Evolutionary conservation across 2,329 filamentous ascomycete species (phyloP), one percentile per base, ranked within the genome.

Genomic region (Calonectria pauciramosa): DNA sequence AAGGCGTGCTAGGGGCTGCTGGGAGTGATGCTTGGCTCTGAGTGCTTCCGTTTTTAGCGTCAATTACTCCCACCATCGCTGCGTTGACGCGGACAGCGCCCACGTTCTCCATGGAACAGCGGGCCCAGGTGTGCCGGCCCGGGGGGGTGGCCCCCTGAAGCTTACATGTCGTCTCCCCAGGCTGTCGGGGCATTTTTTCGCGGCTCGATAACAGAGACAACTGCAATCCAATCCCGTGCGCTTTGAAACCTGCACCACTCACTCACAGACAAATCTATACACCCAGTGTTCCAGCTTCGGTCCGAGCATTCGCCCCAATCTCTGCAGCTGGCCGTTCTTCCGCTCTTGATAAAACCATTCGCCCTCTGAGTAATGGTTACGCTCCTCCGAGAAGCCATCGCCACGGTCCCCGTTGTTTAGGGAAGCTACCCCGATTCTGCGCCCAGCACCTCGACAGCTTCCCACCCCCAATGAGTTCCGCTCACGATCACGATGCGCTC

Each of bases 381-480:
- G 11, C 32, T 67, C 44, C 68, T 66, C 51, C 23, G 36, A 51
- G 67, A 74, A 52, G 63, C 51, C 75, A 75, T 72, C 69, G 65
- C 72, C 72, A 67, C 66, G 64, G 69, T 75, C 64, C 64, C 54
- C 56, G 54, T 44, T 32, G 26, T 64, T 16, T 5, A 70, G 71
- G 67, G 71, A 73, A 73, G 71, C 71, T 73, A 44, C 71, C 71
- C 67, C 67, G 71, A 73, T 52, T 44, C 51, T 70, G 75, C 73
- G 69, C 71, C 60, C 63, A 67, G 67, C 70, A 68, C 47, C 69
- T 74, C 68, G 70, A 75, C 63, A 79, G 66, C 68, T 72, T 72
- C 49, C 64, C 75, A 68, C 73, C 80, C 77, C 70, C 78, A 65
- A 82, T 82, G 81, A 79, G 72, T 80, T 76, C 78, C 75, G 75